These are phyloP conservation scores for Fusarium torulosum DNA, from an alignment of 2,329 filamentous ascomycete genomes.

Conservation along the genomic window DNA sequence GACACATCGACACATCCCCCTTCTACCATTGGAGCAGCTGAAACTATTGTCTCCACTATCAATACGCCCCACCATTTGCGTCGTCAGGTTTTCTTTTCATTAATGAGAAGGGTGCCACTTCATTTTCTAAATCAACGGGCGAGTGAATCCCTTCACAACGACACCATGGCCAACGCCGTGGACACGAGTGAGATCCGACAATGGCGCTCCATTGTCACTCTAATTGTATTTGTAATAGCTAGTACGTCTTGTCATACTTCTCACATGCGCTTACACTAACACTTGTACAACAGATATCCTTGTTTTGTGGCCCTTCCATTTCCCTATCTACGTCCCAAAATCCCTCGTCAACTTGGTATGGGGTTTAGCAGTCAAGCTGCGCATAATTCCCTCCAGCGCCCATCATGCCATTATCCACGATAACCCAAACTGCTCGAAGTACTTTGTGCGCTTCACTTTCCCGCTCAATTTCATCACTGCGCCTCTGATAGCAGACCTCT, in stretches of 20 bases:
- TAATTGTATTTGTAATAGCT: conserved; percentile 76
- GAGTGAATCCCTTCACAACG: background rate
- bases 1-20: background rate
- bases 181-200: conserved; percentile 62
- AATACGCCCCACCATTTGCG: background rate
- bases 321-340: conserved; percentile 72
- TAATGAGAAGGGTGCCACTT: background rate
- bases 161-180: conserved; percentile 24
- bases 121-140: background rate
- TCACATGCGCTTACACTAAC: conserved; percentile 15
- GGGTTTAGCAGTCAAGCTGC: conserved; percentile 51
- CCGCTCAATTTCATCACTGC: conserved; percentile 79
- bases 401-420: conserved; percentile 42
- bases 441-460: conserved; percentile 66
- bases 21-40: background rate
- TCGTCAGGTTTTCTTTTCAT: conserved; percentile 12
- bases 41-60: background rate
- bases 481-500: conserved; percentile 77
- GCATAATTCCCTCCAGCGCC: conserved; percentile 65
- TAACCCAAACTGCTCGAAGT: conserved; percentile 44
- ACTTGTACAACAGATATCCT: conserved; percentile 66
- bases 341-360: conserved; percentile 60
- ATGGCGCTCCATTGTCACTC: conserved; percentile 78
- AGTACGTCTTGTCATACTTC: conserved; percentile 64
- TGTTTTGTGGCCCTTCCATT: conserved; percentile 76